These are phyloP conservation scores for Xylariaceae sp. DNA, from an alignment of 2,329 filamentous ascomycete genomes.

Conservation along the genomic window DNA sequence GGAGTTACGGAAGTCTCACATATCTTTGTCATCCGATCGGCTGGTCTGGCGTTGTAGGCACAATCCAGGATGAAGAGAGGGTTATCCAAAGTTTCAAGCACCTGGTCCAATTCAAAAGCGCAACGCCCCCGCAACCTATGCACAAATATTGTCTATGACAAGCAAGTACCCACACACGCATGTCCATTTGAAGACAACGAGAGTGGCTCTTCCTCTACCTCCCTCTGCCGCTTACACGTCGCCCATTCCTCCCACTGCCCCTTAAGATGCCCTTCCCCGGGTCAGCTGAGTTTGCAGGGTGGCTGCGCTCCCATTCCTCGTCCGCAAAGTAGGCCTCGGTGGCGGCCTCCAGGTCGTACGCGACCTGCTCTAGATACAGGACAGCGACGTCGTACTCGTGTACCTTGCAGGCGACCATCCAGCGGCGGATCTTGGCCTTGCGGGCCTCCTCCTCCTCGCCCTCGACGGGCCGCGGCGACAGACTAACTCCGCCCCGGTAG, in stretches of 20 bases:
- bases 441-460: constrained; percentile 66
- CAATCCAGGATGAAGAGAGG: too few species aligned
- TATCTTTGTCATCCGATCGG: too few species aligned
- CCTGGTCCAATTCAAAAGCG: too few species aligned
- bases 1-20: too few species aligned
- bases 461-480: constrained; percentile 64
- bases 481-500: constrained; percentile 58
- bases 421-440: constrained; percentile 64
- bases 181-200: too few species aligned
- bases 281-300: constrained; percentile 49
- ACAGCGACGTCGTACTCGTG: constrained; percentile 68
- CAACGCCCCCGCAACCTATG: too few species aligned
- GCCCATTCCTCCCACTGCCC: constrained; percentile 16
- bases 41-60: too few species aligned
- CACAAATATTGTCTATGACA: too few species aligned
- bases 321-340: constrained; percentile 60
- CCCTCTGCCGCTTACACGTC: constrained; percentile 11
- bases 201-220: too few species aligned
- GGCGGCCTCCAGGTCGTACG: constrained; percentile 59
- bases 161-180: too few species aligned
- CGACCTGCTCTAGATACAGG: constrained; percentile 64
- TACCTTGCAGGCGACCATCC: constrained; percentile 74
- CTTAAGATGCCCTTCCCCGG: constrained; percentile 25
- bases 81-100: too few species aligned
- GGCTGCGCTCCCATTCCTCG: constrained; percentile 57